Evolutionary conservation across 805 yeast genomes (phyloP), one percentile per base, ranked within the genome.

Genomic region (Candida tallmaniae): DNA sequence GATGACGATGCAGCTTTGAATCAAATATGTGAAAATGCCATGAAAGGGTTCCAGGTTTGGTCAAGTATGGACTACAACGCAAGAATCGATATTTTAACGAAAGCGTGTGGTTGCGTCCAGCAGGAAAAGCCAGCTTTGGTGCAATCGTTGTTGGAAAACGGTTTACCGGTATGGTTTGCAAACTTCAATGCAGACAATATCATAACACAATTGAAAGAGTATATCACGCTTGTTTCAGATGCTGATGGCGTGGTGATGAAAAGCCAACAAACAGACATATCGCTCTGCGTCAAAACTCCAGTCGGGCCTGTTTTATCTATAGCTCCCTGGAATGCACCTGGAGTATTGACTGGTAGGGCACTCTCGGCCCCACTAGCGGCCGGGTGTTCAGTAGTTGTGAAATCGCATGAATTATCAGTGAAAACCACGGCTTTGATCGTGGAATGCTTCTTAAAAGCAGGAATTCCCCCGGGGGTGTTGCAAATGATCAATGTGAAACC

Each of bases 291-390:
- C 11, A 56, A 50, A 27, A 55, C 58, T 27, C 75, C 76, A 1
- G 35, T 68, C 11, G 76, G 76, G 1, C 69, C 73, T 0, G 69
- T 70, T 1, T 44, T 70, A 23, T 56, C 73, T 12, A 62, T 70
- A 2, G 55, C 73, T 2, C 67, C 76, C 0, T 70, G 75, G 76
- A 70, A 70, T 48, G 74, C 73, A 1, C 74, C 76, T 2, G 62
- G 61, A 0, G 52, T 68, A 11, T 48, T 70, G 22, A 49, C 62
- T 10, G 54, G 58, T 11, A 52, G 75, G 36, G 51, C 70, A 2
- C 54, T 70, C 3, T 40, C 56, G 12, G 68, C 69, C 5, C 76
- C 75, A 2, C 50, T 70, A 35, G 67, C 68, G 26, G 75, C 75
- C 9, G 75, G 75, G 1, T 68, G 74, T 40, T 68, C 74, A 0